Base-by-base conservation (phyloP, 106 monocot genomes). In the Apostasia shenzhenica region DNA sequence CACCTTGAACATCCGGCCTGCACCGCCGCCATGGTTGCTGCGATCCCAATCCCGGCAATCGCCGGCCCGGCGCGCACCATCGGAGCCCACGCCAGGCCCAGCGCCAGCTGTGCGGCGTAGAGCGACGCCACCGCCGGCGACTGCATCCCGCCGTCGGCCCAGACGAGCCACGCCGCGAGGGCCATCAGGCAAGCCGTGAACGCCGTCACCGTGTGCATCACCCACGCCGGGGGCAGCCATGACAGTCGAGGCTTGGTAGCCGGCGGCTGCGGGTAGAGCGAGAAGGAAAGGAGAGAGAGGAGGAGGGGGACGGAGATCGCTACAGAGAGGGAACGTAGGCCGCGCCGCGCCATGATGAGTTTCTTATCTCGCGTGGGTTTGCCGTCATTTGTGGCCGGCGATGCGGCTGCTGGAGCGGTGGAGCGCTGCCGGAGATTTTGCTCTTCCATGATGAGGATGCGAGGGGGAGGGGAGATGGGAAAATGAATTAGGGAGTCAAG, bases 281-380 rank as follows among this genome's bases (percentile, higher is more conserved):
- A 78, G 49, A 48, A 59, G n/a, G 76, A 57, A 3, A 69, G 38
- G 26, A 61, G 47, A 1, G 81, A 55, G 6, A 81, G 54, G 44
- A 44, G 37, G 8, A 77, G 48, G 1, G 88, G 85, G 67, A 85
- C 4, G 46, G 55, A 14, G 0, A 89, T 38, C 5, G 88, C 85
- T 41, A 79, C 6, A 13, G 66, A 57, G 38, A 89, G 76, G 4
- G 85, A 81, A 13, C 73, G 78, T 8, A 85, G 64, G 63, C 88
- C 82, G 0, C 77, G 76, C 52, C 58, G 73, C 2, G 79, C 73
- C 72, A 75, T 79, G n/a, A 63, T 70, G 14, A 73, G 45, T 55
- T 77, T 84, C 63, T 48, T 72, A 39, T 71, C 75, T 9, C 70
- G 63, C 11, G 2, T 50, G 43, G 4, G 56, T 3, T 8, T 6